phyloP scores from a whole-genome alignment of 768 basidiomycete genomes.

The Phallus indusiatus region DNA sequence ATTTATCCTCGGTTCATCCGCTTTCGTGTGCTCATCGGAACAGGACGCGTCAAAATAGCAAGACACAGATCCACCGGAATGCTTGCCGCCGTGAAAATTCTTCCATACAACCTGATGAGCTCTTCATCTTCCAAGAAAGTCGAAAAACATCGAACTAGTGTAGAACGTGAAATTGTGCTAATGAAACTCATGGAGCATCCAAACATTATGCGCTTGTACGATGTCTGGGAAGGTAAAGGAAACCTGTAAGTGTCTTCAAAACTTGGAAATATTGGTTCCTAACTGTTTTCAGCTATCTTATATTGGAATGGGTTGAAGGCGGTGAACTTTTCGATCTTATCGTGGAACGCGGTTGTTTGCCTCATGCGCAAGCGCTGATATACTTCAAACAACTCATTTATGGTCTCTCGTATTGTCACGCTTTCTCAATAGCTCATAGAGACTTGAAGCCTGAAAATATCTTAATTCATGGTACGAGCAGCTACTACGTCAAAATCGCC shows the following conservation, averaged over 20 bases:
- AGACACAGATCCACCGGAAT: constrained; percentile 78
- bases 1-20: not conserved
- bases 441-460: constrained; percentile 99
- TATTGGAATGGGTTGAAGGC: constrained; percentile 91
- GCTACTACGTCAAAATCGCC: constrained; percentile 87
- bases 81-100: constrained; percentile 93
- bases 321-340: constrained; percentile 97
- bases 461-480: constrained; percentile 72
- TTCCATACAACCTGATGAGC: constrained; percentile 72
- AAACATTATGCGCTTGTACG: constrained; percentile 90
- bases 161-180: constrained; percentile 94
- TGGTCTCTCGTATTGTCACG: constrained; percentile 93
- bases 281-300: constrained; percentile 45
- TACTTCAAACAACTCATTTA: constrained; percentile 96
- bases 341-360: constrained; percentile 77
- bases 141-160: constrained; percentile 75
- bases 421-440: constrained; percentile 95
- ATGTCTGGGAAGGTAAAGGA: constrained; percentile 88
- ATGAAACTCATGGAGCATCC: constrained; percentile 99
- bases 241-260: constrained; percentile 43
- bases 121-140: constrained; percentile 66
- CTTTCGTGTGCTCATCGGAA: not conserved
- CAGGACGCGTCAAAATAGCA: constrained; percentile 81
- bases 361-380: constrained; percentile 70
- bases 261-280: not conserved